Base-by-base conservation (phyloP, 169 alveolate species). In the Pseudocohnilembus persalinus region DNA sequence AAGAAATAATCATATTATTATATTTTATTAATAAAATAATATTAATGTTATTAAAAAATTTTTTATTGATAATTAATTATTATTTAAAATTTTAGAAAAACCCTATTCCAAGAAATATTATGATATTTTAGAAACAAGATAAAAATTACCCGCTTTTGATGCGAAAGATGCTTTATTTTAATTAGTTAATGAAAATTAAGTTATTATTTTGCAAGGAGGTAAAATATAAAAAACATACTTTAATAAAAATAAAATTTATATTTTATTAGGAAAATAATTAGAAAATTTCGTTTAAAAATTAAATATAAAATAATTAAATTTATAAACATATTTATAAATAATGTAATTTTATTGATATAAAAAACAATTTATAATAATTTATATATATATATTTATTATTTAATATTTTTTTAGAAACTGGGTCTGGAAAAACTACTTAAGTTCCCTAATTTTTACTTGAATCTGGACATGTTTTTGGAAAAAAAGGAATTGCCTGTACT, bases 401-500 rank as follows among this genome's bases (percentile, higher is more conserved):
- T 49, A 49, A 49, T 49, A 11, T 49, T 49, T 11, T 11, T 49
- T 49, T 49, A 49, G 96, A 92, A 78, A 95, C 98, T 25, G 97
- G 97, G 33, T 82, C 93, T 75, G 97, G 98, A 49, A 95, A 95
- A 88, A 93, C 97, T n/a, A 95, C 98, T 28, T 90, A 95, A 92
- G 91, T 93, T 30, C 97, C 98, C 24, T 79, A 94, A 90, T 93
- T 91, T 85, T 85, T 92, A 76, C 82, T 92, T 29, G 91, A 88
- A 73, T 76, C 92, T 77, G 90, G 89, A 49, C 81, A 86, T 86
- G 85, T 89, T 34, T 73, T 84, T 81, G 86, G 93, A 65, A 92
- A 95, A 30, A 92, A 94, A 76, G 96, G 96, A 64, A 96, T 99
- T n/a, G 99, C 99, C 1, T 97, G 99, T 84, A 99, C 99, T 33